Base-by-base conservation (phyloP, 2,329 filamentous ascomycete species). In the Drechslerella dactyloides region DNA sequence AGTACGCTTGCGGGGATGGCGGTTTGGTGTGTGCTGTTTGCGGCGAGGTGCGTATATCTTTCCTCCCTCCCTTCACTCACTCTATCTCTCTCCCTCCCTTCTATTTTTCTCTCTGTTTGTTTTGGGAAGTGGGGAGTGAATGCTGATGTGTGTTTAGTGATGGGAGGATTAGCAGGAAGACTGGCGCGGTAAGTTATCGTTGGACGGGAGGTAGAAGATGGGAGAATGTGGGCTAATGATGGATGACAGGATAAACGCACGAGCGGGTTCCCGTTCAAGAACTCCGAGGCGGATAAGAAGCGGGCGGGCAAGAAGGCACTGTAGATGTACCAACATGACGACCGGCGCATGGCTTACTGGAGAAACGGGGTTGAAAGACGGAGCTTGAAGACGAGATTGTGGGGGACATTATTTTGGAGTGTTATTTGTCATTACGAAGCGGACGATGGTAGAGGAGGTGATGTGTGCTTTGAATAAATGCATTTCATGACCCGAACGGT, bases 181-280 rank as follows among this genome's bases (percentile, higher is more conserved):
- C 68, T 46, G 68, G 68, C 13, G 68, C 68, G 30, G 82, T 74
- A 68, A 61, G 73, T 27, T 54, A 13, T 33, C 7, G 37, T 8
- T 30, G 33, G 19, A 1, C 30, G 42, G 10, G 42, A 4, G 6
- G 37, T 10, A 24, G 3, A 17, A n/a, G 8, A 21, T 17, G n/a
- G 21, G 21, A 60, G 1, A 2, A 21, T n/a, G 17, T 51, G 17
- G 30, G 27, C 11, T 60, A 35, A 48, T 58, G 30, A 21, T 15
- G 2, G n/a, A 11, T 57, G 27, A 50, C 33, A 66, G 35, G 88
- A 89, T 77, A 89, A 89, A 82, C 81, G 87, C 77, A 88, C 84
- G 24, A 83, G 83, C 69, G 86, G 85, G 10, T 90, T 86, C 75
- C 87, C 87, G 1, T 89, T 90, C 77, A 81, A 81, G 74, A 89